Percentiles rank a stretch among this genome's conserved stretches.
Evolutionary conservation across 2,329 filamentous ascomycete genomes (phyloP).

Genomic region (Coleophoma cylindrospora): DNA sequence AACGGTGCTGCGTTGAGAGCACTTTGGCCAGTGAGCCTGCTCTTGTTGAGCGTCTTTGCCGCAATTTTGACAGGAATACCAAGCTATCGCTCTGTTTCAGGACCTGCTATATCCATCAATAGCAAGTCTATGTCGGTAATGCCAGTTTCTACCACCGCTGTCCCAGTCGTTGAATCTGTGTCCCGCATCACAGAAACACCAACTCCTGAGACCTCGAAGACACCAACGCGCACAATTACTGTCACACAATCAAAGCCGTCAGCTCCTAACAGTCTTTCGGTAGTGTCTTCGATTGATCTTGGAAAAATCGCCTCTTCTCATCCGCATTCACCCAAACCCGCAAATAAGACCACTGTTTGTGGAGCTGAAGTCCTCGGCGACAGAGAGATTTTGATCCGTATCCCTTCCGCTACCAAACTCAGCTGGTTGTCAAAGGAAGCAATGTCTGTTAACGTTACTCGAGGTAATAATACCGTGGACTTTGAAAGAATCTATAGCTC

Average conservation of each 20-base stretch:
- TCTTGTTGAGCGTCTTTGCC: slow-evolving; percentile 18
- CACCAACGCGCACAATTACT: slow-evolving; percentile 25
- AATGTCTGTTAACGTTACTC: slow-evolving; percentile 49
- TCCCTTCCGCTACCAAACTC: slow-evolving; percentile 44
- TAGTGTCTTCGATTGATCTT: slow-evolving; percentile 35
- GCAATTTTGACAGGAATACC: slow-evolving; percentile 15
- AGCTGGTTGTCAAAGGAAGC: slow-evolving; percentile 52
- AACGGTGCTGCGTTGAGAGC: slow-evolving; percentile 17
- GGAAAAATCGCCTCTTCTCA: slow-evolving; percentile 15
- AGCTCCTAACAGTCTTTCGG: slow-evolving; percentile 30
- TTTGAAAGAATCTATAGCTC: slow-evolving; percentile 34
- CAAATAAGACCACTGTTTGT: slow-evolving; percentile 31
- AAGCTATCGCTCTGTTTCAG: slow-evolving; percentile 13
- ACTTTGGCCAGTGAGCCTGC: slow-evolving; percentile 16
- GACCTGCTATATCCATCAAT: slow-evolving; percentile 25
- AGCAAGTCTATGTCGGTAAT: slow-evolving; percentile 23
- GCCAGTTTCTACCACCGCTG: slow-evolving; percentile 16
- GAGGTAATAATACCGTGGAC: slow-evolving; percentile 40
- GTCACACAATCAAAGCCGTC: slow-evolving; percentile 28
- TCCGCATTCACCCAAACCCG: slow-evolving; percentile 9
- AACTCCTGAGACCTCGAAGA: slow-evolving; percentile 18
- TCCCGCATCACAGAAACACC: slow-evolving; percentile 16
- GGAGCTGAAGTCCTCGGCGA: slow-evolving; percentile 39
- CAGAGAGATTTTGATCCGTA: slow-evolving; percentile 48
- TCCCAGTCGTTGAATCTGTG: slow-evolving; percentile 10